Percentiles rank a stretch among this genome's conserved stretches.
Conservation (phyloP, 2,329 filamentous ascomycete species). For the Rutstroemia sp. region DNA sequence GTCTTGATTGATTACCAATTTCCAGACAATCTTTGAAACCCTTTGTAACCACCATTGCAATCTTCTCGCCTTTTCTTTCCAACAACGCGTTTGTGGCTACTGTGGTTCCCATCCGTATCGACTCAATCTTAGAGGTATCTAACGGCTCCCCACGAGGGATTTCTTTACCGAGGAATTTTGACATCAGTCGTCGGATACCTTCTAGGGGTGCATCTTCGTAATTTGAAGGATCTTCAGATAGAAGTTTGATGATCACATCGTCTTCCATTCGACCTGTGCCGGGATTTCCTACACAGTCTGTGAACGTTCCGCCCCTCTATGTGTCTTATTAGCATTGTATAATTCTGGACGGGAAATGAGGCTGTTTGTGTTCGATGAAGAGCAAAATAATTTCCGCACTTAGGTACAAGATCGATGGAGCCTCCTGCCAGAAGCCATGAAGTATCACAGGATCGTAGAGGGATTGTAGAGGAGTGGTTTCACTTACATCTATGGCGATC, state of each 20-base stretch:
- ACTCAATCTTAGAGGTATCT: constrained; percentile 78
- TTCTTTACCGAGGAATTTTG: constrained; percentile 64
- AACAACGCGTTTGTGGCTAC: constrained; percentile 89
- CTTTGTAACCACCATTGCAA: constrained; percentile 78
- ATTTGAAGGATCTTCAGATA: constrained; percentile 84
- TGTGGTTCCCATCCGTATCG: constrained; percentile 92
- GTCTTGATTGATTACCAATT: constrained; percentile 86
- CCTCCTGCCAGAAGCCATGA: not conserved
- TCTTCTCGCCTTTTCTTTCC: constrained; percentile 83
- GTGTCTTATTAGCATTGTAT: not conserved
- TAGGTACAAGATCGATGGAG: not conserved
- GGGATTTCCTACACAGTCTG: constrained; percentile 81
- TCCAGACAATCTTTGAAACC: constrained; percentile 83
- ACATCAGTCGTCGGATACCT: constrained; percentile 80
- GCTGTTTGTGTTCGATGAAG: constrained; percentile 7
- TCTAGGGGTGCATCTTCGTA: constrained; percentile 88
- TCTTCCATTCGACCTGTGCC: constrained; percentile 61
- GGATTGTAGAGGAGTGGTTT: not conserved
- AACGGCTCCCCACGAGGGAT: constrained; percentile 74
- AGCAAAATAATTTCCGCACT: constrained; percentile 4
- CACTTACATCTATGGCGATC: constrained; percentile 53
- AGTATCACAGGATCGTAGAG: not conserved
- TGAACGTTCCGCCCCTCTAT: constrained; percentile 80
- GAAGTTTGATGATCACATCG: constrained; percentile 77
- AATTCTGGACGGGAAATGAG: not conserved